Percentiles rank a stretch among this genome's conserved stretches.
Evolutionary conservation across 768 basidiomycete species (phyloP).

Genomic region (Suillus weaverae): DNA sequence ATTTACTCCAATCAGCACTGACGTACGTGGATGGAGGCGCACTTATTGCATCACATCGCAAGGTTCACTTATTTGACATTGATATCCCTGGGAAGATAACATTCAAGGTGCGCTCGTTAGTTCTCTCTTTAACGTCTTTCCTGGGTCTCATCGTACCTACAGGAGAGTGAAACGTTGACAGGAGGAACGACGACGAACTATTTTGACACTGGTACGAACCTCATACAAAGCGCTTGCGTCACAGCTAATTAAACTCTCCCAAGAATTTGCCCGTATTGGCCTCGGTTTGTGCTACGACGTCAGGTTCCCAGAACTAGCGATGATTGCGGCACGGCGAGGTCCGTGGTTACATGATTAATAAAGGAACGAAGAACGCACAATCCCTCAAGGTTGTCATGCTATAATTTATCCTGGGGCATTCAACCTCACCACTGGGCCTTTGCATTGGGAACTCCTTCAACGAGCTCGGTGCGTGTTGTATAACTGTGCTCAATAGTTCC

Average conservation of each 20-base stretch:
- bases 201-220: slow-evolving; percentile 78
- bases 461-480: slow-evolving; percentile 59
- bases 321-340: slow-evolving; percentile 88
- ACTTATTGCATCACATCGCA: slow-evolving; percentile 85
- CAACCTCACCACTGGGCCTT: slow-evolving; percentile 91
- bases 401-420: slow-evolving; percentile 95
- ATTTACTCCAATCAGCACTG: background rate
- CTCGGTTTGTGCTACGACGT: slow-evolving; percentile 97
- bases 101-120: slow-evolving; percentile 62
- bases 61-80: slow-evolving; percentile 97
- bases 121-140: background rate
- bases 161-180: slow-evolving; percentile 89
- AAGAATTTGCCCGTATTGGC: slow-evolving; percentile 97
- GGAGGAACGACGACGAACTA: slow-evolving; percentile 72
- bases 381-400: slow-evolving; percentile 69
- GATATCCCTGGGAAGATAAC: slow-evolving; percentile 92
- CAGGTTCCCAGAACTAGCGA: slow-evolving; percentile 91
- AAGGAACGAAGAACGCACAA: background rate
- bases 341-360: slow-evolving; percentile 12
- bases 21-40: slow-evolving; percentile 53
- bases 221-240: background rate
- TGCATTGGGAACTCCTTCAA: slow-evolving; percentile 95
- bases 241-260: background rate
- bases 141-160: slow-evolving; percentile 12
- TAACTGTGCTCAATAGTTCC: background rate